Evolutionary conservation across 1,139 yeast species (phyloP).

Genomic region (Suhomyces terraborum): DNA sequence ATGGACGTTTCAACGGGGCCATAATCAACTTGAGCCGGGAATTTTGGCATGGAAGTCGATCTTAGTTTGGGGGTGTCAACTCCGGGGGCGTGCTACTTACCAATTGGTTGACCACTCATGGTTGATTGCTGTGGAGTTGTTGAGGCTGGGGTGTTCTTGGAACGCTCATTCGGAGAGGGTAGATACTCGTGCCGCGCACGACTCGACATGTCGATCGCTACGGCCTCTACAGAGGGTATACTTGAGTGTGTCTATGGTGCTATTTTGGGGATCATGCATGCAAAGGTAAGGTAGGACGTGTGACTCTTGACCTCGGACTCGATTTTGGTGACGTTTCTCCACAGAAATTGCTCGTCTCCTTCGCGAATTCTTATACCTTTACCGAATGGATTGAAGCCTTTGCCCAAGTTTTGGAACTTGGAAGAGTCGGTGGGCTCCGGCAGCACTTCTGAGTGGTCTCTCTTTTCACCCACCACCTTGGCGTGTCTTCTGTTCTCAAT

Average conservation of each 20-base stretch:
- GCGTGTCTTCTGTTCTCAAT: conserved; percentile 55
- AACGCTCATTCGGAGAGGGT: conserved; percentile 1
- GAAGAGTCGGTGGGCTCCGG: conserved; percentile 15
- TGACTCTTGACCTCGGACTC: conserved; percentile 90
- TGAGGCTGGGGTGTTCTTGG: conserved; percentile 1
- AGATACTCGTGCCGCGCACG: conserved; percentile 5
- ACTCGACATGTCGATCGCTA: conserved; percentile 2
- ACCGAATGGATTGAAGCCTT: conserved; percentile 90
- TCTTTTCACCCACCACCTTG: conserved; percentile 20
- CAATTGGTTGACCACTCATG: conserved; percentile 56
- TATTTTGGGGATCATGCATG: conserved; percentile 41
- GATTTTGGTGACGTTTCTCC: conserved; percentile 81
- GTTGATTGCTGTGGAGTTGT: conserved; percentile 13
- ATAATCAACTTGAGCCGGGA: too few relatives aligned
- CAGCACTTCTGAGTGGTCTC: conserved; percentile 21
- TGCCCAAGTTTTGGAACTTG: conserved; percentile 39
- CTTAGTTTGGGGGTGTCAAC: not conserved
- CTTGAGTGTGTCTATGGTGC: not conserved
- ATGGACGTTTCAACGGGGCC: too few relatives aligned
- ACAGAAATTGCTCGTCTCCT: conserved; percentile 77
- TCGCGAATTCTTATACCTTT: conserved; percentile 77
- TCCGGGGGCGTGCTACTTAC: conserved; percentile 36
- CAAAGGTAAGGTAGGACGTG: conserved; percentile 93
- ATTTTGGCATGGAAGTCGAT: too few relatives aligned
- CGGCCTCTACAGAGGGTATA: not conserved